A percentile compares a stretch with the other conserved stretches of the same genome.
These are phyloP conservation scores for Leptodermis oblonga DNA, from an alignment of 257 asterid species.

Conservation along the genomic window DNA sequence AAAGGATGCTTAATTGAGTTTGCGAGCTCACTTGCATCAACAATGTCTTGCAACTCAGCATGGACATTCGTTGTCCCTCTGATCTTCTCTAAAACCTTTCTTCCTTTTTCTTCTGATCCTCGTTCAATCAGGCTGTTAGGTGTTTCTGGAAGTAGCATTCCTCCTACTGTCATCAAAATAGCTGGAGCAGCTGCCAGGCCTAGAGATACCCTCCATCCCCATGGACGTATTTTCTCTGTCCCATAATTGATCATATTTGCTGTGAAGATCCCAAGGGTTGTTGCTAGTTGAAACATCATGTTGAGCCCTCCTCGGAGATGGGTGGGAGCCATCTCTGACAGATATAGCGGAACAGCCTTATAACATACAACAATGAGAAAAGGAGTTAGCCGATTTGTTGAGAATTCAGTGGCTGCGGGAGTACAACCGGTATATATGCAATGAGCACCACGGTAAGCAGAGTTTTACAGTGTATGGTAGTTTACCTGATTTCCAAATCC, in stretches of 20 bases:
- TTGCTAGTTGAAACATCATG: conserved; percentile 84
- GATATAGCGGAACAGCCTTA: conserved; percentile 76
- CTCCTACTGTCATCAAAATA: conserved; percentile 33
- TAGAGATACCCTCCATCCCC: conserved; percentile 85
- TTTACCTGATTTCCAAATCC: conserved; percentile 88
- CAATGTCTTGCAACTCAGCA: conserved; percentile 46
- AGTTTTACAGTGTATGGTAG: background rate
- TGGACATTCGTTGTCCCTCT: conserved; percentile 47
- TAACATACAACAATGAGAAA: background rate
- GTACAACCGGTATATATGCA: background rate
- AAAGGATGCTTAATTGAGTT: conserved; percentile 38
- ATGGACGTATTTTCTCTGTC: conserved; percentile 58
- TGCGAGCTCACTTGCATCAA: conserved; percentile 46
- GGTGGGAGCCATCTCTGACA: conserved; percentile 88
- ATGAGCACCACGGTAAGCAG: background rate
- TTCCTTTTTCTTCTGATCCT: conserved; percentile 33
- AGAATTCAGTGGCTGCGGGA: background rate
- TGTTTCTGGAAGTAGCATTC: conserved; percentile 50
- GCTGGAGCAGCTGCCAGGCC: conserved; percentile 79
- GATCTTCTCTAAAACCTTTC: conserved; percentile 25
- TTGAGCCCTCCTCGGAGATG: conserved; percentile 77
- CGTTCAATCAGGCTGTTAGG: conserved; percentile 61
- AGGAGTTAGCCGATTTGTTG: background rate
- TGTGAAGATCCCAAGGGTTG: conserved; percentile 80
- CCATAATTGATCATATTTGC: conserved; percentile 88